phyloP scores from a whole-genome alignment of 495 filamentous ascomycete species.

The Aspergillus sclerotiicarbonarius region DNA sequence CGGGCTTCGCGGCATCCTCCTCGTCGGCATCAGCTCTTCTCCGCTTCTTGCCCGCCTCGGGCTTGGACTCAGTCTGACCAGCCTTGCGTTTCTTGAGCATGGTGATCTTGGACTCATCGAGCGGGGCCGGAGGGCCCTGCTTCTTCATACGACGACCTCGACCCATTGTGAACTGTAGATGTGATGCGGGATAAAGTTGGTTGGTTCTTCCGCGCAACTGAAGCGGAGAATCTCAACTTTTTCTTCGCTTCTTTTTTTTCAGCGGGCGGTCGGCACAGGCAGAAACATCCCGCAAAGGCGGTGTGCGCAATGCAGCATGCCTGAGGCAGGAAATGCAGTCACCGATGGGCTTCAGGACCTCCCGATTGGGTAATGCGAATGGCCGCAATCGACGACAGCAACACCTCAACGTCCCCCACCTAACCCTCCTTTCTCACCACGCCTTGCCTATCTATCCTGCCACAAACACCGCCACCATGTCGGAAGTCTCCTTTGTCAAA shows the following conservation, averaged over 20 bases:
- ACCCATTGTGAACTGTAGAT: slow-evolving; percentile 64
- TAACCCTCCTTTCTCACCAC: background rate
- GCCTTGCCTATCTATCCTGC: background rate
- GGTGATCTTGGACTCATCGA: slow-evolving; percentile 76
- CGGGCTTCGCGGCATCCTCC: slow-evolving; percentile 32
- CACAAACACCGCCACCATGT: slow-evolving; percentile 53
- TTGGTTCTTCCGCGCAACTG: slow-evolving; percentile 13
- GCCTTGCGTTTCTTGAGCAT: slow-evolving; percentile 76
- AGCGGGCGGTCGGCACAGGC: slow-evolving; percentile 33
- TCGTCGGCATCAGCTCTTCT: slow-evolving; percentile 52
- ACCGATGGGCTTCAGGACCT: slow-evolving; percentile 9
- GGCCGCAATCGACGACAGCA: too few species aligned
- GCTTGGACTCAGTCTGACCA: slow-evolving; percentile 48
- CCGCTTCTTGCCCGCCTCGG: slow-evolving; percentile 63
- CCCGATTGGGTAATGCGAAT: slow-evolving; percentile 21
- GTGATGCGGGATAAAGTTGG: slow-evolving; percentile 13
- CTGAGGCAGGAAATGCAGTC: slow-evolving; percentile 11
- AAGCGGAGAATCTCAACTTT: slow-evolving; percentile 18
- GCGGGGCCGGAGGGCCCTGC: slow-evolving; percentile 79
- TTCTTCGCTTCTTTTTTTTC: slow-evolving; percentile 36
- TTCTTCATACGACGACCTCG: slow-evolving; percentile 89
- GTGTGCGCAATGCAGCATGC: slow-evolving; percentile 18
- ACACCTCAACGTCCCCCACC: background rate
- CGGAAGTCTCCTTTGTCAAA: slow-evolving; percentile 82
- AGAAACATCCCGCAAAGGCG: slow-evolving; percentile 31